A percentile compares a stretch with the other conserved stretches of the same genome.
These are phyloP conservation scores for Myxozyma monticola DNA, from an alignment of 805 yeast species.

Conservation along the genomic window DNA sequence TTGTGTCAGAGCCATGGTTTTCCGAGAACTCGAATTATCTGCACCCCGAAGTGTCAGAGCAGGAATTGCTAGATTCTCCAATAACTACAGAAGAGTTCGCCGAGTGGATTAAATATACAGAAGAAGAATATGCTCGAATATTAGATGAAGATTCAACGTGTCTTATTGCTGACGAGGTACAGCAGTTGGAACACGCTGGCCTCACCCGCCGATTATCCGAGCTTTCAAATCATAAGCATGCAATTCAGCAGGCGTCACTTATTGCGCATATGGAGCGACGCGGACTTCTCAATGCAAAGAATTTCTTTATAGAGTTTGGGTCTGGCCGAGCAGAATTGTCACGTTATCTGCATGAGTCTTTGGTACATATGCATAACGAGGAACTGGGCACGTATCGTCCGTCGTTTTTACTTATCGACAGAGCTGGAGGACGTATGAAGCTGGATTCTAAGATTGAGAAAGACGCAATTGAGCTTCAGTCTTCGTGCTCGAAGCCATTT, in stretches of 20 bases:
- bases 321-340: conserved; percentile 88
- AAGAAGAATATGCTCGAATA: conserved; percentile 15
- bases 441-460: conserved; percentile 65
- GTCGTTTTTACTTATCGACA: conserved; percentile 63
- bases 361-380: conserved; percentile 18
- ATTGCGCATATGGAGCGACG: conserved; percentile 61
- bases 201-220: conserved; percentile 49
- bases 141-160: neutral
- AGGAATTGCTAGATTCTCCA: neutral
- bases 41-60: neutral
- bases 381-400: neutral
- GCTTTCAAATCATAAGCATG: conserved; percentile 67
- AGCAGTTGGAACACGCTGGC: conserved; percentile 36
- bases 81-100: conserved; percentile 17
- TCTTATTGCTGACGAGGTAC: neutral
- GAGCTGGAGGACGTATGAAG: conserved; percentile 76
- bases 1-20: conserved; percentile 30
- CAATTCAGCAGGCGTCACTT: conserved; percentile 76
- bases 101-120: conserved; percentile 9
- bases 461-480: conserved; percentile 44
- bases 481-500: conserved; percentile 34
- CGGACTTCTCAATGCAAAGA: conserved; percentile 41
- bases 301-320: conserved; percentile 71
- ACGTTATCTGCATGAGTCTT: conserved; percentile 38
- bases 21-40: conserved; percentile 8